Evolutionary conservation across 345 rosid genomes (phyloP).

Genomic region (Populus simonii): DNA sequence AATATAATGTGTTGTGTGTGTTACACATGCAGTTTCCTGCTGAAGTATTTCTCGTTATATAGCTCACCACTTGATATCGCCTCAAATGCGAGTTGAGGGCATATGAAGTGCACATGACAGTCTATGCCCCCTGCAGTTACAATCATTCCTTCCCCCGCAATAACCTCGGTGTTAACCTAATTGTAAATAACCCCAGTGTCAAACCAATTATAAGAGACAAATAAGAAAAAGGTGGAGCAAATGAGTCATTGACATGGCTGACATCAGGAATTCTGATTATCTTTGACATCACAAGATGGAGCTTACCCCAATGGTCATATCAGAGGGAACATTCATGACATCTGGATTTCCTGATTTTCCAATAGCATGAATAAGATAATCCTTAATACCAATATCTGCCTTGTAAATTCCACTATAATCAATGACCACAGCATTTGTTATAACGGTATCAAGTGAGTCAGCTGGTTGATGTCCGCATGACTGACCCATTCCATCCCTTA

Average conservation of each 20-base stretch:
- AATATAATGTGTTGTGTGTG: not conserved
- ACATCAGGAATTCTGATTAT: slow-evolving; percentile 2
- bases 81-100: slow-evolving; percentile 87
- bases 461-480: slow-evolving; percentile 45
- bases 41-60: slow-evolving; percentile 9
- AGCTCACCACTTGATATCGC: slow-evolving; percentile 95
- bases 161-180: slow-evolving; percentile 74
- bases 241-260: not conserved
- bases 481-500: slow-evolving; percentile 99
- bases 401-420: slow-evolving; percentile 84
- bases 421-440: slow-evolving; percentile 80
- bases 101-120: slow-evolving; percentile 95
- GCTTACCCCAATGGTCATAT: slow-evolving; percentile 83
- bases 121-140: slow-evolving; percentile 95
- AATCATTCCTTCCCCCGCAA: slow-evolving; percentile 91
- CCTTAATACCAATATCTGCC: slow-evolving; percentile 90
- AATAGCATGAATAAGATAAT: slow-evolving; percentile 52
- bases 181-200: not conserved
- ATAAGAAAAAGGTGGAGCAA: slow-evolving; percentile 16
- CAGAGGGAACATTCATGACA: slow-evolving; percentile 57
- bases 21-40: slow-evolving; percentile 1
- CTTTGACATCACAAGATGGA: slow-evolving; percentile 1
- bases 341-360: slow-evolving; percentile 95
- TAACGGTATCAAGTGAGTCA: slow-evolving; percentile 65
- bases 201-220: slow-evolving; percentile 29